phyloP scores from a whole-genome alignment of 305 asterid species.

The Fraxinus nigra region DNA sequence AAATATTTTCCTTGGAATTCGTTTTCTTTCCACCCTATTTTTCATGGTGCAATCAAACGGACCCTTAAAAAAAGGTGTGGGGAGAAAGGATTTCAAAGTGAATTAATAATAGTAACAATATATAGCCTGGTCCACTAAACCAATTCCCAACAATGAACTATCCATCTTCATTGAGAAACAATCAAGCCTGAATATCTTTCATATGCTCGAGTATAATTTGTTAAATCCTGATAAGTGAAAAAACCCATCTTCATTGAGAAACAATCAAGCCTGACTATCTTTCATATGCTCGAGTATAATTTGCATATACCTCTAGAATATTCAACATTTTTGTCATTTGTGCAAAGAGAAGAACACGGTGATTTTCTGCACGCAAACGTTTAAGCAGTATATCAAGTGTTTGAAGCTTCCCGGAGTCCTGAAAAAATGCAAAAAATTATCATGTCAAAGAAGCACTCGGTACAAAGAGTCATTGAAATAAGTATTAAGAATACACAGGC shows the following conservation, averaged over 20 bases:
- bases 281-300: background rate
- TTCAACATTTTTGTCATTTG: constrained; percentile 97
- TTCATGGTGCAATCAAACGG: no score
- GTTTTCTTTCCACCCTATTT: no score
- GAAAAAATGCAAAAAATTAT: constrained; percentile 30
- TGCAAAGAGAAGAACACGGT: constrained; percentile 91
- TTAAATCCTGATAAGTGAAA: constrained; percentile 5
- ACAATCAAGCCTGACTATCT: background rate
- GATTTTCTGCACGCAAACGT: constrained; percentile 84
- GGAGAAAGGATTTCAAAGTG: background rate
- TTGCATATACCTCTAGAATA: constrained; percentile 72
- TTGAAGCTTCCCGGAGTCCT: constrained; percentile 99
- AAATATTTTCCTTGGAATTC: no score
- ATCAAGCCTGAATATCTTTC: background rate
- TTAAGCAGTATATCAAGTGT: constrained; percentile 83
- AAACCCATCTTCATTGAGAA: constrained; percentile 4
- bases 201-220: background rate
- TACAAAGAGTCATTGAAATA: constrained; percentile 5
- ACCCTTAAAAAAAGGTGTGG: background rate
- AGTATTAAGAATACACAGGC: constrained; percentile 12
- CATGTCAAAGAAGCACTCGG: constrained; percentile 17
- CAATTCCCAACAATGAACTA: constrained; percentile 6
- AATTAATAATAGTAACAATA: background rate
- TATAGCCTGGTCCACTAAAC: background rate
- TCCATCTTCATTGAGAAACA: constrained; percentile 8